Percentiles rank a stretch among this genome's conserved stretches.
These are phyloP conservation scores for Chondrostereum purpureum DNA, from an alignment of 1,284 basidiomycete species.

Conservation along the genomic window DNA sequence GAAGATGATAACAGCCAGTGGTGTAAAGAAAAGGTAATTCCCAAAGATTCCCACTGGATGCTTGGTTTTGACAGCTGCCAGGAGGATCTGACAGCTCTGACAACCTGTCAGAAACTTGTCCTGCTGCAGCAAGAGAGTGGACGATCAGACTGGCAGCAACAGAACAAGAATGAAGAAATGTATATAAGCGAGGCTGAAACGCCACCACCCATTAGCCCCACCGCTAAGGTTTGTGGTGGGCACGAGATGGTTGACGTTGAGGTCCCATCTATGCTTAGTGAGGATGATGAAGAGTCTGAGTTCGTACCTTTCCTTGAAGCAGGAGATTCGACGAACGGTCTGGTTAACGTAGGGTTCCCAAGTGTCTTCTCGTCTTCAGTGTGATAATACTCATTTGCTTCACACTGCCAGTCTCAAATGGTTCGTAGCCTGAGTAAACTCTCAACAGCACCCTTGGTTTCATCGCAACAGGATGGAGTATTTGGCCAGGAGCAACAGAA, in stretches of 20 bases:
- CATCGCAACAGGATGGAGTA: slow-evolving; percentile 50
- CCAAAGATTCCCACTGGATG: slow-evolving; percentile 48
- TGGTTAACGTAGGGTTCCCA: slow-evolving; percentile 41
- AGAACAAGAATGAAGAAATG: background rate
- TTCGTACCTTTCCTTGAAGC: slow-evolving; percentile 27
- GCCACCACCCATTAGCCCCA: slow-evolving; percentile 13
- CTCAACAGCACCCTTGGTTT: slow-evolving; percentile 44
- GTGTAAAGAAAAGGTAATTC: slow-evolving; percentile 59
- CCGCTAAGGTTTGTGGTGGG: slow-evolving; percentile 11
- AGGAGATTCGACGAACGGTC: slow-evolving; percentile 31
- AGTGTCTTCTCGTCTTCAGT: background rate
- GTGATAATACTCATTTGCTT: background rate
- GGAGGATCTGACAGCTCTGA: slow-evolving; percentile 59
- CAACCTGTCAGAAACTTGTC: slow-evolving; percentile 33
- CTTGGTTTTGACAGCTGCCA: slow-evolving; percentile 42
- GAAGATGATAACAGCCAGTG: slow-evolving; percentile 65
- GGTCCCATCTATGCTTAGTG: slow-evolving; percentile 21
- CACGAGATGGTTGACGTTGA: slow-evolving; percentile 25
- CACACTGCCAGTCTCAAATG: slow-evolving; percentile 2
- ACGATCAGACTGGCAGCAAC: slow-evolving; percentile 1
- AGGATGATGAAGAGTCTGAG: slow-evolving; percentile 28
- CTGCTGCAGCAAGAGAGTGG: background rate
- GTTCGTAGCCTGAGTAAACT: slow-evolving; percentile 44
- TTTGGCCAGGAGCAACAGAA: slow-evolving; percentile 71
- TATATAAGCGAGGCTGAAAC: background rate